These are phyloP conservation scores for Alternaria triticimaculans DNA, from an alignment of 2,329 filamentous ascomycete genomes.

Conservation along the genomic window DNA sequence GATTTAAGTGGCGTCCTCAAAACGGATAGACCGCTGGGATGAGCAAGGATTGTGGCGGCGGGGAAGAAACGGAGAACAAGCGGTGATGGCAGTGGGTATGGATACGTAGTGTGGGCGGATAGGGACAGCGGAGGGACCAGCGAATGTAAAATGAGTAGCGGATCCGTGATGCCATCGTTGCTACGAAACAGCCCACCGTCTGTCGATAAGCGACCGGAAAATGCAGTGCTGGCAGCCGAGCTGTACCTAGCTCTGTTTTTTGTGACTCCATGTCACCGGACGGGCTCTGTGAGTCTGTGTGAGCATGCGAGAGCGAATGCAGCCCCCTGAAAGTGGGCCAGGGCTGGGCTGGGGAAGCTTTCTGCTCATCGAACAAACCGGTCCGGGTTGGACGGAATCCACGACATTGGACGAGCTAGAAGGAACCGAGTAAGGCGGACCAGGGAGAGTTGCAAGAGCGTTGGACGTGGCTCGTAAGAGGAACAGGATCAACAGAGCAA, in stretches of 20 bases:
- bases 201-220: constrained; percentile 36
- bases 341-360: constrained; percentile 41
- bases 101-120: constrained; percentile 47
- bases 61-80: constrained; percentile 49
- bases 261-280: constrained; percentile 41
- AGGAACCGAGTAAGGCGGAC: constrained; percentile 40
- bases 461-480: constrained; percentile 42
- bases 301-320: constrained; percentile 19
- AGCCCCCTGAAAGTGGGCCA: constrained; percentile 45
- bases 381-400: constrained; percentile 44
- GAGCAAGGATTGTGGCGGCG: constrained; percentile 47
- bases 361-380: constrained; percentile 30
- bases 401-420: constrained; percentile 44
- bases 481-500: constrained; percentile 44
- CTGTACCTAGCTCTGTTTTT: constrained; percentile 25
- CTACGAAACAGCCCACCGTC: constrained; percentile 30
- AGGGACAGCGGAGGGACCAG: constrained; percentile 46
- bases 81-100: constrained; percentile 46
- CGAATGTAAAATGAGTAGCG: constrained; percentile 39
- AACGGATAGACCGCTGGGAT: constrained; percentile 43
- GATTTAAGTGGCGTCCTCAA: constrained; percentile 50
- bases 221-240: constrained; percentile 39
- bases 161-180: constrained; percentile 35
- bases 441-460: constrained; percentile 42
- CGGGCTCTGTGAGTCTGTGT: constrained; percentile 22